Conservation (phyloP, 306 rosid species). For the Myrica gale region DNA sequence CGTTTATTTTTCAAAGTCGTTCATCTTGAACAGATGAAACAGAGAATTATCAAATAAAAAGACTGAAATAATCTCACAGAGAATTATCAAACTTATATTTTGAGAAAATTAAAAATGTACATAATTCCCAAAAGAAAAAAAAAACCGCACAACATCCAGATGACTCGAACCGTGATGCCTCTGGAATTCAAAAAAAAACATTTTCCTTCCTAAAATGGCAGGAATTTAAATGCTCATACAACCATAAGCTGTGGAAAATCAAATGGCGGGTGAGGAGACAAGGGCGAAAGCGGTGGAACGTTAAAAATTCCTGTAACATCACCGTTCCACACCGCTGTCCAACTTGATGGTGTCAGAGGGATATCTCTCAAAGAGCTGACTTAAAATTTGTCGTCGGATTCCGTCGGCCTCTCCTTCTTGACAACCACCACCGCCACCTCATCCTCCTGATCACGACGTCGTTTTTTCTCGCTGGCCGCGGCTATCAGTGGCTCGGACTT, state of each 20-base stretch:
- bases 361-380: conserved; percentile 27
- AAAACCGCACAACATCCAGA: too few species aligned
- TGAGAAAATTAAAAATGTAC: too few species aligned
- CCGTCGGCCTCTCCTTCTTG: conserved; percentile 53
- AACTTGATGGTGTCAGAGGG: conserved; percentile 82
- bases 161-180: too few species aligned
- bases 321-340: conserved; percentile 59
- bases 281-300: conserved; percentile 78
- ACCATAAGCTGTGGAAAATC: conserved; percentile 65
- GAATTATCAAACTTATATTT: too few species aligned
- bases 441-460: conserved; percentile 38
- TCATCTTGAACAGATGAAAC: too few species aligned
- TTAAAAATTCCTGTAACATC: conserved; percentile 55
- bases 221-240: conserved; percentile 26
- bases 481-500: neutral
- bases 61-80: too few species aligned
- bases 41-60: too few species aligned
- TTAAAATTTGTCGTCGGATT: neutral
- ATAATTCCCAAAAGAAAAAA: too few species aligned
- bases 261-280: conserved; percentile 59
- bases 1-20: too few species aligned
- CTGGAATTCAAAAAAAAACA: too few species aligned
- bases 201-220: too few species aligned
- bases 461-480: conserved; percentile 33
- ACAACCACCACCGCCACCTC: conserved; percentile 31